Evolutionary conservation across 495 filamentous ascomycete species (phyloP), one percentile per base, ranked within the genome.

Genomic region (Penicillium pancosmium): DNA sequence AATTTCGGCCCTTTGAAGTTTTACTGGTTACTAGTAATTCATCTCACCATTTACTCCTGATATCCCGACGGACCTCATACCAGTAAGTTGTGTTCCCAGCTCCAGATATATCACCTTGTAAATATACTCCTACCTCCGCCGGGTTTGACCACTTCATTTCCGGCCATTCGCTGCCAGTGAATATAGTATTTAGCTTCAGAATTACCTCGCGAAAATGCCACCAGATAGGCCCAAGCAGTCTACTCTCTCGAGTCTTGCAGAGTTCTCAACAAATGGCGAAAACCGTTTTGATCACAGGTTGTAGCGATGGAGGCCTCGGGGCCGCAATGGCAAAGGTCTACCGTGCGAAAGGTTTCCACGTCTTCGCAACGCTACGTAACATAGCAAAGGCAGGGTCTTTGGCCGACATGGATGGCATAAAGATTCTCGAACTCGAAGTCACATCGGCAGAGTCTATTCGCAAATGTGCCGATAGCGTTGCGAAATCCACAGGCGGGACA

Each of bases 261-360:
- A 31, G 1, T 31, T 31, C 27, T 31, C 27, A 31, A 31, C 8
- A 6, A 44, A 44, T 44, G 41, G 8, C 41, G 4, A 55, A 55
- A 16, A 52, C 55, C 35, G 55, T 57, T 15, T 36, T 57, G 4
- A 36, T 56, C n/a, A 61, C 53, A 11, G 59, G 48, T 7, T 56
- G 54, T 16, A 56, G 53, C 40, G 53, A 52, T 27, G 59, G 59
- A 27, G 59, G 59, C 18, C 47, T 61, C 18, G 59, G 59, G 23
- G 59, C 41, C 16, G 52, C 53, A 27, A 35, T 61, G n/a, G 59
- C 59, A 16, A 56, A 56, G 33, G 48, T 33, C 53, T 61, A 44
- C 27, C 38, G 48, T 36, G 27, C 38, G 6, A 57, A 57, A 34
- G 47, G 47, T 33, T 50, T 57, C 49, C 21, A 34, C 31, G 55